Percentiles rank a stretch among this genome's conserved stretches.
Evolutionary conservation across 768 basidiomycete species (phyloP).

Genomic region (Hypholoma sublateritium): DNA sequence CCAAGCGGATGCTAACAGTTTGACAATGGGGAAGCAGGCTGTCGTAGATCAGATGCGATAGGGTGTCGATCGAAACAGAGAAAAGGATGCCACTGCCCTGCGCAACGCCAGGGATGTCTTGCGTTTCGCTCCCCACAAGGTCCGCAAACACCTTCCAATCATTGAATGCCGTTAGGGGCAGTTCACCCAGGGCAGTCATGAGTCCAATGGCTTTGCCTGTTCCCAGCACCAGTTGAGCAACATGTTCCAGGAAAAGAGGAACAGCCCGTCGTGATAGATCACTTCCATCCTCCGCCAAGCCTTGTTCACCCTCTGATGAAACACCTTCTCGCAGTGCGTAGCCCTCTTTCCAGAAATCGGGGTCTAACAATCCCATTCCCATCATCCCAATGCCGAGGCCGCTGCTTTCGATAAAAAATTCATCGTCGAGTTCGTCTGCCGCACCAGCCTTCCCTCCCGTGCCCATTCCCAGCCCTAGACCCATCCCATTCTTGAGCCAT

Average conservation of each 20-base stretch:
- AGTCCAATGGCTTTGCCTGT: constrained; percentile 81
- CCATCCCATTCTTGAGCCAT: constrained; percentile 79
- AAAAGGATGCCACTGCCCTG: constrained; percentile 26
- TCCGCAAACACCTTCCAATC: constrained; percentile 44
- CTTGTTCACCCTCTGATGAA: constrained; percentile 15
- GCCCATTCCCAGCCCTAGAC: constrained; percentile 36
- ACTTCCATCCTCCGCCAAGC: constrained; percentile 19
- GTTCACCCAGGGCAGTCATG: constrained; percentile 56
- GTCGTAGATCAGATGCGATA: constrained; percentile 65
- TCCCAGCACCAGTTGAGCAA: constrained; percentile 57
- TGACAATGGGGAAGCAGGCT: constrained; percentile 57
- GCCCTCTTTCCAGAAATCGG: constrained; percentile 80
- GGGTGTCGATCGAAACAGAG: constrained; percentile 58
- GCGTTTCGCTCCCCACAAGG: constrained; percentile 32
- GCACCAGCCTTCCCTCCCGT: constrained; percentile 17
- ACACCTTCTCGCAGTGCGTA: constrained; percentile 54
- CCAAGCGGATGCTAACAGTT: constrained; percentile 49
- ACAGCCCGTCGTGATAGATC: constrained; percentile 31
- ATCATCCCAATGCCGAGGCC: constrained; percentile 52
- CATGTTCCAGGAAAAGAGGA: constrained; percentile 62
- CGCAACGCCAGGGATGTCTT: not conserved
- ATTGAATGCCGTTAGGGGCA: constrained; percentile 23
- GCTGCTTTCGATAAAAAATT: constrained; percentile 81
- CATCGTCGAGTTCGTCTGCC: constrained; percentile 55
- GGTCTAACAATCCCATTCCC: constrained; percentile 55